phyloP scores from a whole-genome alignment of 495 filamentous ascomycete genomes.

The Clavariopsis aquatica region DNA sequence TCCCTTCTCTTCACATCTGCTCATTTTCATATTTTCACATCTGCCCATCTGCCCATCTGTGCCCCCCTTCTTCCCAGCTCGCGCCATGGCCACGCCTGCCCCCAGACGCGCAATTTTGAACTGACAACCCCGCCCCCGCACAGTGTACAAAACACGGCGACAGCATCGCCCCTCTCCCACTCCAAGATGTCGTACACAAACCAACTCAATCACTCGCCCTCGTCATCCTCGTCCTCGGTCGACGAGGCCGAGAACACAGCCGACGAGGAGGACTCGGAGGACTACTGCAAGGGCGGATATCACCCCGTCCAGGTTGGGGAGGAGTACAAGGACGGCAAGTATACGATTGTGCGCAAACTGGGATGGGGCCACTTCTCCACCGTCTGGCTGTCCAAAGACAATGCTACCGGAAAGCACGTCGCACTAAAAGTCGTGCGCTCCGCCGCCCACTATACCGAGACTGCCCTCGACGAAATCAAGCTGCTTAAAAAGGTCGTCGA shows the following conservation, averaged over 20 bases:
- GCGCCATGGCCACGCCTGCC: neutral
- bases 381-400: slow-evolving; percentile 94
- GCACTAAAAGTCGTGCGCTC: slow-evolving; percentile 97
- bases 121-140: slow-evolving; percentile 1
- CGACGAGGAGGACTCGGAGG: slow-evolving; percentile 97
- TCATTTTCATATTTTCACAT: neutral
- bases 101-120: slow-evolving; percentile 4
- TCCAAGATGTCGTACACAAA: slow-evolving; percentile 52
- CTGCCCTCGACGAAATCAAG: slow-evolving; percentile 98
- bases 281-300: slow-evolving; percentile 98
- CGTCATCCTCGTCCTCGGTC: slow-evolving; percentile 77
- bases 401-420: slow-evolving; percentile 87
- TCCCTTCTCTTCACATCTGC: neutral
- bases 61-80: neutral
- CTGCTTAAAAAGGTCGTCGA: slow-evolving; percentile 93
- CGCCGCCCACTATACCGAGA: slow-evolving; percentile 97
- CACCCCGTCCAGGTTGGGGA: slow-evolving; percentile 93
- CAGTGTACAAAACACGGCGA: slow-evolving; percentile 47
- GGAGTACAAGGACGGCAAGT: slow-evolving; percentile 95
- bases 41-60: neutral
- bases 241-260: slow-evolving; percentile 83
- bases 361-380: slow-evolving; percentile 99
- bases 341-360: slow-evolving; percentile 93
- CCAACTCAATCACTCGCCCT: slow-evolving; percentile 69
- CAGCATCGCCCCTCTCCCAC: slow-evolving; percentile 52